Conservation (phyloP, 257 asterid genomes). For the Scutellaria baicalensis region DNA sequence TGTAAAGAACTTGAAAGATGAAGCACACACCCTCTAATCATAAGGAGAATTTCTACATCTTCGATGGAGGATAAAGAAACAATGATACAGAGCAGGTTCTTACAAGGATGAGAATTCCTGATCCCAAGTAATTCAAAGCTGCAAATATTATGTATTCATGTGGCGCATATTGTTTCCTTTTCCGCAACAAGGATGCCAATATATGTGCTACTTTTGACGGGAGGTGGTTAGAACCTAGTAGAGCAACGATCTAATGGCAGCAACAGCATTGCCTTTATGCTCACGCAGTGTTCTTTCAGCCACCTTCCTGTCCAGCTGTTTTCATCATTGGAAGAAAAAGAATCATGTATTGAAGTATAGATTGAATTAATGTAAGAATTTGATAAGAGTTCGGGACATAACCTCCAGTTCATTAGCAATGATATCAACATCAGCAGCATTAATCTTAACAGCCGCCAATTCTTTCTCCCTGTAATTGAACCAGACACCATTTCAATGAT, state of each 20-base stretch:
- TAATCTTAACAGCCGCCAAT: conserved; percentile 84
- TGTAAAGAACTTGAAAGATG: too few species aligned
- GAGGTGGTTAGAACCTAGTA: conserved; percentile 15
- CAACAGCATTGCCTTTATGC: conserved; percentile 92
- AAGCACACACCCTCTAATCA: too few species aligned
- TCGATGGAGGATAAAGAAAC: background rate
- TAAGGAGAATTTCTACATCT: too few species aligned
- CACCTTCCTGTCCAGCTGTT: conserved; percentile 81
- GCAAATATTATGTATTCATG: background rate
- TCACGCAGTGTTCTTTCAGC: conserved; percentile 86
- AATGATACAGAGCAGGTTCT: background rate
- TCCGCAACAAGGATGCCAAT: background rate
- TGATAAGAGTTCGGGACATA: background rate
- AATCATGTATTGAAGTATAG: background rate
- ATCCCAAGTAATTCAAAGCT: background rate
- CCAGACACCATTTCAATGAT: background rate
- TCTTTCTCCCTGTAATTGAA: conserved; percentile 66
- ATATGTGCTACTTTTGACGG: background rate
- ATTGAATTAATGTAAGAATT: background rate
- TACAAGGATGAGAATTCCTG: background rate
- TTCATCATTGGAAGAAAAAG: background rate
- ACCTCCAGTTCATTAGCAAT: conserved; percentile 93
- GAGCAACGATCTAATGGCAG: conserved; percentile 84
- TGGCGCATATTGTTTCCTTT: background rate
- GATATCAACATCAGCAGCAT: conserved; percentile 78